phyloP scores from a whole-genome alignment of 2,329 filamentous ascomycete species.

The Colletotrichum sp. region DNA sequence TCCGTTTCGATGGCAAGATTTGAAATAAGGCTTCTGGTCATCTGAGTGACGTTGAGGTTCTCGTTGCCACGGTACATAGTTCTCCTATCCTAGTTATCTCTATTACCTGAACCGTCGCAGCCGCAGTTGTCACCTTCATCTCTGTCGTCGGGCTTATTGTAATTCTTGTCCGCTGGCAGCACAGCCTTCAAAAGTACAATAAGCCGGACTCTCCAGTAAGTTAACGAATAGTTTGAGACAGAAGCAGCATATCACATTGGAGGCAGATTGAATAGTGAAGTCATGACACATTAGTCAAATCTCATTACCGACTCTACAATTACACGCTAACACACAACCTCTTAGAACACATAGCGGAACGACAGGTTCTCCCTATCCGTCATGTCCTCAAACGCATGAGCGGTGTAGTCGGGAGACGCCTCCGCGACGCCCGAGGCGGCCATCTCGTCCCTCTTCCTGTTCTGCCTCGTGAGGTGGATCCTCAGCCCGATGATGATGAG shows the following conservation, averaged over 20 bases:
- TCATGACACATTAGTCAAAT: background rate
- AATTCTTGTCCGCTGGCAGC: fast-evolving
- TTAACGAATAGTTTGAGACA: fast-evolving
- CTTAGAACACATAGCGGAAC: conserved; percentile 62
- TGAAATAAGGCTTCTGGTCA: background rate
- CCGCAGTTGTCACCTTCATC: background rate
- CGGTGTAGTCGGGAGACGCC: conserved; percentile 43
- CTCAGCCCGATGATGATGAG: conserved; percentile 62
- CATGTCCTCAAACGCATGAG: conserved; percentile 66
- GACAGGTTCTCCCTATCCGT: conserved; percentile 67
- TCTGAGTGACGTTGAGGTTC: background rate
- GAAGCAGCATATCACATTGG: background rate
- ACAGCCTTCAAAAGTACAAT: background rate
- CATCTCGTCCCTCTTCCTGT: conserved; percentile 60
- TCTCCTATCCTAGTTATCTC: background rate
- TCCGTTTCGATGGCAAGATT: background rate
- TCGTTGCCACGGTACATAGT: background rate
- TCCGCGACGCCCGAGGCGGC: conserved; percentile 44
- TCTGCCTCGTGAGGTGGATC: conserved; percentile 62
- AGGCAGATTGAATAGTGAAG: fast-evolving
- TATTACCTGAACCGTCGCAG: too few relatives aligned
- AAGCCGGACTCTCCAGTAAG: fast-evolving
- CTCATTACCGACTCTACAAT: background rate
- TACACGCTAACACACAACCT: background rate
- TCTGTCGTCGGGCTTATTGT: background rate